Percentiles rank a stretch among this genome's conserved stretches.
These are phyloP conservation scores for Trametes cinnabarina DNA, from an alignment of 768 basidiomycete species.

Conservation along the genomic window DNA sequence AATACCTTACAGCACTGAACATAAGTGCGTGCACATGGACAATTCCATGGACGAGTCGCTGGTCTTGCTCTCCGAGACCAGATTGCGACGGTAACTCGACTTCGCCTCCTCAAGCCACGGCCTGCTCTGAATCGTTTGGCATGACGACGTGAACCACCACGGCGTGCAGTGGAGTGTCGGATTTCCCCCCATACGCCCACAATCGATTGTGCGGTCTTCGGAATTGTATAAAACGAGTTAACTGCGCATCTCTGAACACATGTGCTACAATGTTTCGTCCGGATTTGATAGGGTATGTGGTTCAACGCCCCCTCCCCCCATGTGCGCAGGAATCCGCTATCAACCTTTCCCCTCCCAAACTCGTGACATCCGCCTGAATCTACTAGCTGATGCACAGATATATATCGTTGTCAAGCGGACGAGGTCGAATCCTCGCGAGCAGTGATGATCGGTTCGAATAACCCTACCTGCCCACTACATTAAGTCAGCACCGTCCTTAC, in stretches of 20 bases:
- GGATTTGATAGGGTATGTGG: constrained; percentile 3
- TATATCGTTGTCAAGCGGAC: background rate
- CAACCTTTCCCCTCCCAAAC: background rate
- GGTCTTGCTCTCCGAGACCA: background rate
- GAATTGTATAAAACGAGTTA: too few relatives aligned
- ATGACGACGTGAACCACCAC: too few relatives aligned
- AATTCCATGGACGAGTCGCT: background rate
- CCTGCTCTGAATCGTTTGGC: too few relatives aligned
- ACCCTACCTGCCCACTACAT: too few relatives aligned
- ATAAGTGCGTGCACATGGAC: too few relatives aligned
- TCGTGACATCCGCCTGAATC: background rate
- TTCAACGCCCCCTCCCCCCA: constrained; percentile 2
- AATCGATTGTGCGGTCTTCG: background rate
- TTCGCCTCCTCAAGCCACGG: too few relatives aligned
- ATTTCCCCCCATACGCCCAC: background rate
- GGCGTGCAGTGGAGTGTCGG: background rate
- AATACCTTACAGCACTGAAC: too few relatives aligned
- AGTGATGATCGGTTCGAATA: too few relatives aligned
- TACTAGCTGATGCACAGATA: background rate
- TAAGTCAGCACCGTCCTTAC: too few relatives aligned
- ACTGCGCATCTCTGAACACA: background rate
- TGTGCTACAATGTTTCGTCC: background rate
- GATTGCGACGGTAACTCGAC: background rate
- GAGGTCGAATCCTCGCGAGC: background rate
- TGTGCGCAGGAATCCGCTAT: background rate